Evolutionary conservation across 2,329 filamentous ascomycete genomes (phyloP), one percentile per base, ranked within the genome.

Genomic region (Nannizziopsis arthrosporioides): DNA sequence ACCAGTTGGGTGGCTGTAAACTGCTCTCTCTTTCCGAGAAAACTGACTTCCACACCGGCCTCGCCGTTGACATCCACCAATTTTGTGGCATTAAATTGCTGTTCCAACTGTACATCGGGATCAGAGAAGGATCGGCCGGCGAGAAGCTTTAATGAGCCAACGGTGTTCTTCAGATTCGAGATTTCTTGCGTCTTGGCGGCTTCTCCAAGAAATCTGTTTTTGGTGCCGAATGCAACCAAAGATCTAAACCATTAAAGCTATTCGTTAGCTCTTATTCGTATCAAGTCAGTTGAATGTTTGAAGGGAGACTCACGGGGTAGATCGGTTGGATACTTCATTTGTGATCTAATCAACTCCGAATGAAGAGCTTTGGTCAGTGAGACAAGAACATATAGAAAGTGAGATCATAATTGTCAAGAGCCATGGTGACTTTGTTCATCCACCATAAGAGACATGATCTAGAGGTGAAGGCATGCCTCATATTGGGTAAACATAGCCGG

Each of bases 101-200:
- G 85, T 77, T 98, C 92, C 64, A 92, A 77, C 71, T 88, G 78
- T 55, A 94, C 77, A 76, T 98, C 92, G 64, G 92, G 88, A 65
- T 98, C 92, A 67, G 76, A 82, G 71, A 90, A 77, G 54, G 78
- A 75, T 65, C 92, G 87, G 64, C 92, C 92, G 63, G 84, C 84
- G 59, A 98, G 82, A 63, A 92, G 86, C 75, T 94, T 94, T 62
- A 98, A 78, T 57, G 81, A 89, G 68, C 80, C 76, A 72, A 98
- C 85, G 58, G 92, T 98, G 78, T 98, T 98, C 77, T 96, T 98
- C 63, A 96, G 81, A 77, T 98, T 98, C 64, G 90, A 94, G 66
- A 94, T 93, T 73, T 98, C 92, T 73, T 95, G 90, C 58, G 90
- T 96, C 80, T 96, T 96, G 59, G 92, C 92, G 50, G 85, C 71